Evolutionary conservation across 2,329 filamentous ascomycete species (phyloP), one percentile per base, ranked within the genome.

Genomic region (Samsoniella hepiali): DNA sequence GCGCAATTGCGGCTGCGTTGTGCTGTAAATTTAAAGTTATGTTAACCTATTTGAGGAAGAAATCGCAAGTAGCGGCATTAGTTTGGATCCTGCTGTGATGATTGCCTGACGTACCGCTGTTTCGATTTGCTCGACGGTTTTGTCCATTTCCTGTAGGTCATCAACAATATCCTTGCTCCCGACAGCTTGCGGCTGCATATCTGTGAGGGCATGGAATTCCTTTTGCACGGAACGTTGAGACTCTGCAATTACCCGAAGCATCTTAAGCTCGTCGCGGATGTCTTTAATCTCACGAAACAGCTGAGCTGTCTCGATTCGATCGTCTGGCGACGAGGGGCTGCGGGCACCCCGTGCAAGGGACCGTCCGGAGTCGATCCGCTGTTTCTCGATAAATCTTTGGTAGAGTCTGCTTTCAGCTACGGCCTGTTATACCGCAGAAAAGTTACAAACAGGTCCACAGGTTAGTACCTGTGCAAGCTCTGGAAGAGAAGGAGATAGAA

Each of bases 211-310:
- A 3, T 3, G 8, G 15, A 63, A 27, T 3, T 40, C 42, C 3
- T 45, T 32, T 27, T 69, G 62, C 3, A 68, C 63, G 1, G 32
- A 53, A 13, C 38, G 13, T 32, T 71, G 68, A 6, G 58, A 62
- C 27, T 62, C 45, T 0, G 64, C 68, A 9, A 65, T 61, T 0
- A 67, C 49, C 6, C 62, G 64, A 2, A 68, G 59, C 13, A 69
- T 71, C 8, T 68, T 68, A 0, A 70, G 51, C 62, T 70, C 68
- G 2, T 71, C 68, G 1, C 68, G 68, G 11, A 70, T 58, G 34
- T 71, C 69, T 58, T 71, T 71, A 13, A 70, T 67, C 0, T 69
- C 63, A 6, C 66, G 57, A 15, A 59, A 64, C 1, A 67, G 59
- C 5, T 62, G 27, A 5, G 59, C 64, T 9, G 66, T 60, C 8